These are phyloP conservation scores for Bruguiera hainesii DNA, from an alignment of 441 rosid species.

Conservation along the genomic window DNA sequence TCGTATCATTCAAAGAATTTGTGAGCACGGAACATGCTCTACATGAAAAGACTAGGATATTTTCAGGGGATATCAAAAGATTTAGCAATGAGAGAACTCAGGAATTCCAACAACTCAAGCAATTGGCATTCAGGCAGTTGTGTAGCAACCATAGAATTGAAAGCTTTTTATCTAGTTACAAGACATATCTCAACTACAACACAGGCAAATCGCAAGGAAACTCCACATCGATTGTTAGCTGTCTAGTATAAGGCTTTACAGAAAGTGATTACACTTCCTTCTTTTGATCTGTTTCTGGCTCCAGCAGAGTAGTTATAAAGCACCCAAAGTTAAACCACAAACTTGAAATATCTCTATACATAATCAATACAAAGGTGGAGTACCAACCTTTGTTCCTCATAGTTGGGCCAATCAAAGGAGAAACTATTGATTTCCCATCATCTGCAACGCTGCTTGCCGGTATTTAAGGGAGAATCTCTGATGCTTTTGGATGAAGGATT, in stretches of 20 bases:
- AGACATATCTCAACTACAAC: slow-evolving; percentile 32
- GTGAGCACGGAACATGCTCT: not conserved
- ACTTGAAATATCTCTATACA: slow-evolving; percentile 26
- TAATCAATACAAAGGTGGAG: slow-evolving; percentile 20
- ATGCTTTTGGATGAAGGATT: slow-evolving; percentile 38
- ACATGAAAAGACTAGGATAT: too few relatives aligned
- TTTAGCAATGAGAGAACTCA: not conserved
- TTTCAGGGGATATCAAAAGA: not conserved
- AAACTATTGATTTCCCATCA: slow-evolving; percentile 24
- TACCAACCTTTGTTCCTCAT: slow-evolving; percentile 22
- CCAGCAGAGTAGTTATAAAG: slow-evolving; percentile 20
- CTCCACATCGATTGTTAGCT: slow-evolving; percentile 35
- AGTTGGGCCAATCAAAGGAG: slow-evolving; percentile 25
- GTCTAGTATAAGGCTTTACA: slow-evolving; percentile 29
- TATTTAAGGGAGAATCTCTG: slow-evolving; percentile 50
- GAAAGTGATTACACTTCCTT: slow-evolving; percentile 21
- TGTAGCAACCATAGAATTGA: slow-evolving; percentile 27
- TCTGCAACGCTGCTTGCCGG: slow-evolving; percentile 47
- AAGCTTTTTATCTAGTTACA: slow-evolving; percentile 35
- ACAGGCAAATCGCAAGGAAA: slow-evolving; percentile 23
- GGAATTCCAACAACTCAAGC: slow-evolving; percentile 23
- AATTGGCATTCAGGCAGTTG: slow-evolving; percentile 27
- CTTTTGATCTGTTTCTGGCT: slow-evolving; percentile 20
- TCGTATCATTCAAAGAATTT: not conserved
- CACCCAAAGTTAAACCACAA: slow-evolving; percentile 33